Evolutionary conservation across 805 yeast genomes (phyloP), one percentile per base, ranked within the genome.

Genomic region (Wickerhamomyces pijperi): DNA sequence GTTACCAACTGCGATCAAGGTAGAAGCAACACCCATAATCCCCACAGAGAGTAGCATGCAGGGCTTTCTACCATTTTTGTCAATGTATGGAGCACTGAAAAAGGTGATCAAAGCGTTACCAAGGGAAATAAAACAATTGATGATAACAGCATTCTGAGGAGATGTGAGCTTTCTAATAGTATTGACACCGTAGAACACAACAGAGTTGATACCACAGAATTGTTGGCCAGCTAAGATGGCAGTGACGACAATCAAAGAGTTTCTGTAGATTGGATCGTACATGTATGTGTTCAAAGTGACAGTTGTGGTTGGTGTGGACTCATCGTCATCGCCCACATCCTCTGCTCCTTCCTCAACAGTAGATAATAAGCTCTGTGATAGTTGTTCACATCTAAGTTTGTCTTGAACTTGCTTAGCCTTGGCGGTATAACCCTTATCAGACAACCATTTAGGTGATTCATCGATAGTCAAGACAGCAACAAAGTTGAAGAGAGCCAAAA

Each of bases 121-220:
- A 1, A 79, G 47, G 2, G 96, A 83, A 28, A 92, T 80, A 37
- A 76, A 55, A 49, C 90, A 78, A 53, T 88, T 90, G 48, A 88
- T 74, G 9, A 70, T 48, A 5, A 82, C 73, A 2, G 97, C 79
- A 40, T 74, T 67, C 12, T 72, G 61, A 2, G 97, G 96, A 45
- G 86, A 70, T 4, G 33, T 31, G 4, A 82, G 62, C 7, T 74
- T 63, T n/a, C 78, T 67, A 38, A 92, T 65, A 1, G 90, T 82
- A 13, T 84, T 74, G 5, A 90, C 96, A 4, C 98, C 98, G 57
- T 90, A 92, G 55, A 90, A 85, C 17, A 92, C 76, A 43, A 92
- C 86, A 2, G 95, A 77, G 58, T 92, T 92, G 55, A 92, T 84
- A 28, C 98, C 98, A 49, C 86, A 78, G 42, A 90, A 74, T 58